These are phyloP conservation scores for Zalerion maritima DNA, from an alignment of 495 filamentous ascomycete genomes.

Conservation along the genomic window DNA sequence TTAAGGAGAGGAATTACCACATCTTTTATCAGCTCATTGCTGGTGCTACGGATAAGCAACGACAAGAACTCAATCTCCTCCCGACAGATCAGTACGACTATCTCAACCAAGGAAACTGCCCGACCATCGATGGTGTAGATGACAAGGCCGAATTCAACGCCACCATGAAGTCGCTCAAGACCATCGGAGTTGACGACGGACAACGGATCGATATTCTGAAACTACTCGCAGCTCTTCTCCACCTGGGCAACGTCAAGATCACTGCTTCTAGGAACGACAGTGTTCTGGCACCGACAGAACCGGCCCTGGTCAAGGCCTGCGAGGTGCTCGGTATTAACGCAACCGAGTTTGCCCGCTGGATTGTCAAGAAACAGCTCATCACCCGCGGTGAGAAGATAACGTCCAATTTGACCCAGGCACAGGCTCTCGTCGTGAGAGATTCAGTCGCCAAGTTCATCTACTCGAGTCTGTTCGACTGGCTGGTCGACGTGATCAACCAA, in stretches of 20 bases:
- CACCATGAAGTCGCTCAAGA: conserved; percentile 69
- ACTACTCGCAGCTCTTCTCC: conserved; percentile 78
- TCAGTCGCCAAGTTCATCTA: conserved; percentile 99
- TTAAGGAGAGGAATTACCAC: conserved; percentile 97
- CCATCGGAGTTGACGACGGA: conserved; percentile 64
- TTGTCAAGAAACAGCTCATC: conserved; percentile 95
- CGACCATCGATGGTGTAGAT: conserved; percentile 87
- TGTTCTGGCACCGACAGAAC: conserved; percentile 63
- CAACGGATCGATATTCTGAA: conserved; percentile 80
- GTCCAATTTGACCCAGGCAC: conserved; percentile 86
- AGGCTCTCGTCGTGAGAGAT: conserved; percentile 88
- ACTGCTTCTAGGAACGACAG: conserved; percentile 80
- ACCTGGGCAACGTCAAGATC: conserved; percentile 94
- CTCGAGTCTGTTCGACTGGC: conserved; percentile 96
- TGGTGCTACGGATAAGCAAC: conserved; percentile 78
- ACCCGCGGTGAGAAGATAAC: conserved; percentile 96
- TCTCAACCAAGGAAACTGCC: conserved; percentile 86
- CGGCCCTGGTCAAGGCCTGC: conserved; percentile 67
- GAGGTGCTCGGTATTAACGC: conserved; percentile 77
- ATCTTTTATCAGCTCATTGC: conserved; percentile 97
- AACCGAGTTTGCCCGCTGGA: conserved; percentile 92
- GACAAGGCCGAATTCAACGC: conserved; percentile 87
- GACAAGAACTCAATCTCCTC: conserved; percentile 57
- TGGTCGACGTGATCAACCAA: conserved; percentile 87
- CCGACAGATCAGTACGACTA: conserved; percentile 88